Evolutionary conservation across 345 rosid genomes (phyloP), one percentile per base, ranked within the genome.

Genomic region (Populus ilicifolia): DNA sequence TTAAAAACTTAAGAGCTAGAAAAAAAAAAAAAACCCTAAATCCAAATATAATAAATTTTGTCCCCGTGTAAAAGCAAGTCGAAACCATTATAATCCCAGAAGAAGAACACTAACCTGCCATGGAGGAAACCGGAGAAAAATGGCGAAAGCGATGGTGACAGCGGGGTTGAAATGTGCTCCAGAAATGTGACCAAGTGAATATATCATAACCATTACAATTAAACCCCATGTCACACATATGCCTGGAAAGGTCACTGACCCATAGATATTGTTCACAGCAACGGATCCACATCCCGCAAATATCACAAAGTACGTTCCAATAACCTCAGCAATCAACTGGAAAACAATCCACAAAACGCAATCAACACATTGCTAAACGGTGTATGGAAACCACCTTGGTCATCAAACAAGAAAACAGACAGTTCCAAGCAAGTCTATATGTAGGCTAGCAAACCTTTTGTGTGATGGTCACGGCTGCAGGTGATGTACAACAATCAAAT

Each of bases 161-260:
- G 94, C 92, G 1, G 91, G 95, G 41, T 93, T 89, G 75, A 93
- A 88, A 87, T 93, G 95, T 30, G 93, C 98, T 13, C 97, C 97
- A 29, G 98, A 94, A 25, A 92, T 86, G 78, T 90, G 96, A 70
- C 94, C 94, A 2, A 87, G 75, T 11, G 96, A 82, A 67, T 90
- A 92, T 18, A 90, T 61, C 93, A 94, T 88, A 27, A 91, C 94
- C 93, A 88, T 89, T 5, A 90, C 90, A 67, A 90, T 90, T 10
- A 90, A 82, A 56, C 97, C 94, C 93, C 95, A 92, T 1, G 88
- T 85, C 56, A 89, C 86, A 54, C 87, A 87, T 2, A 89, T 38
- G 1, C 97, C 95, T 0, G 97, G 97, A 75, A 92, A 92, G 2
- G 94, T 80, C 4, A 90, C 80, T 9, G 73, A 77, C 4, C 93